Evolutionary conservation across 2,329 filamentous ascomycete species (phyloP), one percentile per base, ranked within the genome.

Genomic region (Botrytis paeoniae): DNA sequence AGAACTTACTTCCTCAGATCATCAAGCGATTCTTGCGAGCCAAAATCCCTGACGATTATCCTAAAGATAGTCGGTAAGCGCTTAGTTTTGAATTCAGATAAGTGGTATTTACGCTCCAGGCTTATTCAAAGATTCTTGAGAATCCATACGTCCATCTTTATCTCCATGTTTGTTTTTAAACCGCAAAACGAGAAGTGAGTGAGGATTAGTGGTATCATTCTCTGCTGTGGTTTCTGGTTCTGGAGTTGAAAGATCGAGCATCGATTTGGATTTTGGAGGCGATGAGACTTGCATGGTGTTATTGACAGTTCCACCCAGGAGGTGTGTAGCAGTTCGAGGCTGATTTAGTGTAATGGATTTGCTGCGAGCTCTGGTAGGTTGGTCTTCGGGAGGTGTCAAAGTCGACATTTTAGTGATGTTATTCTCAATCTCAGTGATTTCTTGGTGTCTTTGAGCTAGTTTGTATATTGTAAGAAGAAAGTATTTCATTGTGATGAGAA

Each of bases 261-360:
- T 25, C 29, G 18, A 45, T 29, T 65, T 65, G 8, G 62, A 65
- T 32, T 45, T 48, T 65, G 6, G 20, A 7, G 14, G 41, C 43
- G 62, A 65, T 16, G 41, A 48, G 20, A 35, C 18, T 25, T 65
- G 62, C 10, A 45, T 6, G 9, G 14, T 7, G 1, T 35, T 20
- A 12, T 29, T 29, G 1, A 0, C 20, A n/a, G 4, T 39, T 63
- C 4, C 14, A 10, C 25, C 16, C 1, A 3, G 22, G 8, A 29
- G 37, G 0, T 10, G 3, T 12, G 37, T 41, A 41, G 14, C 2
- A n/a, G 3, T 25, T 25, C 18, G 6, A 25, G 1, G 12, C 7
- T 65, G 62, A 12, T 25, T 16, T 25, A 20, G 16, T 18, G 29
- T 4, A n/a, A 45, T 48, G 20, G 62, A 35, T 25, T 48, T 48